Evolutionary conservation across 2,329 filamentous ascomycete species (phyloP), one percentile per base, ranked within the genome.

Genomic region (Venturia effusa): DNA sequence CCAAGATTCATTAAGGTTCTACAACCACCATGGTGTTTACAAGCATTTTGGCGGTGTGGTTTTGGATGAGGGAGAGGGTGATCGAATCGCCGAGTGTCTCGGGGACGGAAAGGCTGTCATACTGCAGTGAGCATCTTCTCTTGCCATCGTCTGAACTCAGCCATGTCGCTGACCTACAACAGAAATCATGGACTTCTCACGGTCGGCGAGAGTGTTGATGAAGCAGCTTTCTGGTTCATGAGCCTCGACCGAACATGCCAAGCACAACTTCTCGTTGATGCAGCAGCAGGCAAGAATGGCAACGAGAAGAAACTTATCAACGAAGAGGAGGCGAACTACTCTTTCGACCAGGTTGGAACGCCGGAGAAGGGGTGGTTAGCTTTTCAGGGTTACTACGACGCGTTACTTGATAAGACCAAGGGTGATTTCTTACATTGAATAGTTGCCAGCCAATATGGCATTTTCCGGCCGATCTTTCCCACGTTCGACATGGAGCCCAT

Each of bases 361-460:
- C 76, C 80, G 0, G 78, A 79, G 69, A 83, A 82, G 67, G 80
- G 80, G 0, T 83, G 78, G 79, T 70, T 82, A 55, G 78, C 77
- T 3, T 82, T 82, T 64, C 80, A 83, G 67, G 76, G 77, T 13
- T 81, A 83, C 66, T 83, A 81, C 68, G 81, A 83, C 70, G 80
- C 82, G 67, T 73, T 80, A n/a, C 67, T 82, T 43, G 77, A 76
- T 11, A 81, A 77, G 73, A 82, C 79, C 1, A 75, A 76, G 51
- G 81, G 81, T 0, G 74, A 73, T 62, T 83, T 83, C 65, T 70
- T 83, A 66, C 74, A 76, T 45, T 77, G 54, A 51, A 43, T 27
- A 27, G 22, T 22, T 11, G 41, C 41, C 5, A 22, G 13, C 41
- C 15, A 45, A 45, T 17, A n/a, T n/a, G n/a, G n/a, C n/a, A n/a